phyloP scores from a whole-genome alignment of 148 eudicot species.

The Simmondsia chinensis region DNA sequence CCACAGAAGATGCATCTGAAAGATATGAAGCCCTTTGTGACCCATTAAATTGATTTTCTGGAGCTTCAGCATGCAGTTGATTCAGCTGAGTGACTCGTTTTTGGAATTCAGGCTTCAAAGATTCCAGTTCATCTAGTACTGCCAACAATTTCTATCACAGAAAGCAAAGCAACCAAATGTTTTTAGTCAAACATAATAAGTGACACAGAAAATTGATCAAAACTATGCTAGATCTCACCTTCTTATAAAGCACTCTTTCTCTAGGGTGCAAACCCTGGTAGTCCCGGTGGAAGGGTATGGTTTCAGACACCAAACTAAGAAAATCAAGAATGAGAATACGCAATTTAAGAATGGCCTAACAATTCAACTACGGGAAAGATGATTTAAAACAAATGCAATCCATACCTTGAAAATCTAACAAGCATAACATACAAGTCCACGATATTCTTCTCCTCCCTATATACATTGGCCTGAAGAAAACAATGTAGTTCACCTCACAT shows the following conservation, averaged over 20 bases:
- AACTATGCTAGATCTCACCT: slow-evolving; percentile 30
- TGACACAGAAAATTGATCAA: not conserved
- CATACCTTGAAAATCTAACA: slow-evolving; percentile 87
- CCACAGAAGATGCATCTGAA: slow-evolving; percentile 25
- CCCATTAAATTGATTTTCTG: slow-evolving; percentile 28
- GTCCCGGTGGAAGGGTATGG: slow-evolving; percentile 89
- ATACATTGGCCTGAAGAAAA: slow-evolving; percentile 53
- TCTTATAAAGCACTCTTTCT: slow-evolving; percentile 46
- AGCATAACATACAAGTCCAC: slow-evolving; percentile 80
- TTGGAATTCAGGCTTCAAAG: slow-evolving; percentile 72
- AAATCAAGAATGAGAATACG: slow-evolving; percentile 14
- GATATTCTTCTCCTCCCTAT: slow-evolving; percentile 63
- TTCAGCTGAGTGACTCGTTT: slow-evolving; percentile 40
- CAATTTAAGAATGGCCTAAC: slow-evolving; percentile 1
- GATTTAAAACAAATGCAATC: slow-evolving; percentile 4
- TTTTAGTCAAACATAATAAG: slow-evolving; percentile 1
- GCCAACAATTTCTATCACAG: slow-evolving; percentile 44
- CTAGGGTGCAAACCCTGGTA: slow-evolving; percentile 48
- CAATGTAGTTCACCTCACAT: slow-evolving; percentile 1
- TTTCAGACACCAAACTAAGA: slow-evolving; percentile 85
- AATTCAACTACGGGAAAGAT: slow-evolving; percentile 4
- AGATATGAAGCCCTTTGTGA: slow-evolving; percentile 24
- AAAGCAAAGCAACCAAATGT: slow-evolving; percentile 8
- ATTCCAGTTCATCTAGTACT: slow-evolving; percentile 77
- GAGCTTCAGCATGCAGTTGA: slow-evolving; percentile 24